phyloP scores from a whole-genome alignment of 83 land plant species.

The Picea abies region DNA sequence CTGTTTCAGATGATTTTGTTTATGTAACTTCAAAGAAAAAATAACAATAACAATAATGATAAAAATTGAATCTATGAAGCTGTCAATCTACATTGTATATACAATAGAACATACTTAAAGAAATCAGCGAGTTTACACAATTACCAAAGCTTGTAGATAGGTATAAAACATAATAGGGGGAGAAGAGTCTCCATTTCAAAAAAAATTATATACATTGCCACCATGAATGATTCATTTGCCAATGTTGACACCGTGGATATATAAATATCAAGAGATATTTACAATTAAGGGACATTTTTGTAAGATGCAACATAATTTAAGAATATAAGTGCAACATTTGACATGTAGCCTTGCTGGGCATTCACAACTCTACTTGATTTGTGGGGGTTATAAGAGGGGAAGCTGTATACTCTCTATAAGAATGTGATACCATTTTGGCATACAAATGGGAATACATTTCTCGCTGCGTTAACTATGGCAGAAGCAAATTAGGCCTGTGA shows the following conservation, averaged over 20 bases:
- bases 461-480: neutral
- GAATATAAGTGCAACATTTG: neutral
- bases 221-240: slow-evolving; percentile 5
- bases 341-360: slow-evolving; percentile 1
- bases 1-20: too few species aligned
- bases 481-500: slow-evolving; percentile 9
- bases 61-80: too few species aligned
- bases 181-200: slow-evolving; percentile 4
- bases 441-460: neutral
- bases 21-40: too few species aligned
- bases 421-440: slow-evolving; percentile 5
- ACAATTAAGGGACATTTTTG: neutral
- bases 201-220: slow-evolving; percentile 6
- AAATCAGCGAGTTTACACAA: neutral
- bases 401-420: neutral
- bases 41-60: too few species aligned
- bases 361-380: slow-evolving; percentile 2
- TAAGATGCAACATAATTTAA: neutral
- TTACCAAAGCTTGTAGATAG: neutral
- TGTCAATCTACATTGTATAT: too few species aligned
- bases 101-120: neutral
- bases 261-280: neutral
- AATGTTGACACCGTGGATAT: neutral
- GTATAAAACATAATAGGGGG: neutral
- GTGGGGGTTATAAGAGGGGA: neutral